phyloP scores from a whole-genome alignment of 257 asterid species.

The Salvia rosmarinus region DNA sequence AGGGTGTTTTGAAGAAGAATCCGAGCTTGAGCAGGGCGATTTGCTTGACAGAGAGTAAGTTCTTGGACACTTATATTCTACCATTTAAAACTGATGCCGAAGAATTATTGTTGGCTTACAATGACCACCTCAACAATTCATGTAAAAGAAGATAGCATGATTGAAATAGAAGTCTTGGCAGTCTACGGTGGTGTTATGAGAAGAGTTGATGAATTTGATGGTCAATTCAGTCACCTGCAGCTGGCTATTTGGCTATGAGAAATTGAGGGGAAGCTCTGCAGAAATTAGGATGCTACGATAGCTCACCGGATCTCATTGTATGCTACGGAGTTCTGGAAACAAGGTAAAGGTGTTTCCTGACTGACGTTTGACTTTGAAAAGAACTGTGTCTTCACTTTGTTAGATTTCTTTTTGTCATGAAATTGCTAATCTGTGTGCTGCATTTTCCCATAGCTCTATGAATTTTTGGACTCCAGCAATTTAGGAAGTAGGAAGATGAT shows the following conservation, averaged over 20 bases:
- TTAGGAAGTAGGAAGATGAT: background rate
- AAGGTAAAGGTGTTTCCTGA: no score
- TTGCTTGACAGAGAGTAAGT: background rate
- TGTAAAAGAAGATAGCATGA: background rate
- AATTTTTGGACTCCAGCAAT: background rate
- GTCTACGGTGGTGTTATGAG: background rate
- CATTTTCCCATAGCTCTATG: background rate
- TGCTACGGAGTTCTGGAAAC: background rate
- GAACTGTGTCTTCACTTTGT: background rate
- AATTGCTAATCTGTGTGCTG: background rate
- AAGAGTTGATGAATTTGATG: background rate
- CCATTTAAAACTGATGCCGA: constrained; percentile 13
- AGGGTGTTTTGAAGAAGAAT: background rate
- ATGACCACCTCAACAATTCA: background rate
- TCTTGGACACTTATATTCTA: constrained; percentile 11
- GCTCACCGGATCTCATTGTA: background rate
- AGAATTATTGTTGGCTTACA: constrained; percentile 14
- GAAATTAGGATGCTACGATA: background rate
- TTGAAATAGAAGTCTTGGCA: background rate
- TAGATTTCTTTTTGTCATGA: background rate
- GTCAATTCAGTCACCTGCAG: background rate
- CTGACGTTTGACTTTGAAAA: background rate
- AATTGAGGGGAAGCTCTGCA: background rate
- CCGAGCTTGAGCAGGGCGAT: background rate
- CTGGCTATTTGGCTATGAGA: background rate